These are phyloP conservation scores for Trifolium fragiferum DNA, from an alignment of 306 rosid species.

Conservation along the genomic window DNA sequence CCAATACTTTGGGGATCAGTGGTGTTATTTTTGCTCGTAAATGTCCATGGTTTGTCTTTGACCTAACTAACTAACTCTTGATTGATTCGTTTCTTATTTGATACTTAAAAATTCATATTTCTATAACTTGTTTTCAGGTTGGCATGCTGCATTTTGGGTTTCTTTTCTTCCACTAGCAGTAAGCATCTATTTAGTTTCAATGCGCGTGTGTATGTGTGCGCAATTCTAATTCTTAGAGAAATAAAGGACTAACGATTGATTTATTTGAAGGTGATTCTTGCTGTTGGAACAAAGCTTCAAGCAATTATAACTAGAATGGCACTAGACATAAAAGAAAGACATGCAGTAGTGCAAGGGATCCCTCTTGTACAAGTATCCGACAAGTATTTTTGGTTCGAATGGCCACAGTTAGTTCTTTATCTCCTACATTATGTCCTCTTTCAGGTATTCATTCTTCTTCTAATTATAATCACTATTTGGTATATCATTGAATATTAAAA, in stretches of 20 bases:
- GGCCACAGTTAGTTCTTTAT: constrained; percentile 79
- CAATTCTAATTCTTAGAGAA: background rate
- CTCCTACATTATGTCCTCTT: constrained; percentile 89
- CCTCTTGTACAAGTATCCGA: constrained; percentile 98
- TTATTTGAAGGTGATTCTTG: constrained; percentile 71
- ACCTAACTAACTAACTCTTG: background rate
- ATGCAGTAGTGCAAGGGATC: constrained; percentile 95
- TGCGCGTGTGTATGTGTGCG: background rate
- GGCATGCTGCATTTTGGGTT: constrained; percentile 70
- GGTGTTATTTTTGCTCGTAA: constrained; percentile 81
- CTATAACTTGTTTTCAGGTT: constrained; percentile 58
- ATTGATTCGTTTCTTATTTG: background rate
- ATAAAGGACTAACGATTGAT: constrained; percentile 31
- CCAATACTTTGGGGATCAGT: constrained; percentile 88
- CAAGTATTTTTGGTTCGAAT: constrained; percentile 81
- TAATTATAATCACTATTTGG: background rate
- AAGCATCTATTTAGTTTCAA: constrained; percentile 36
- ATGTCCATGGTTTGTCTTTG: constrained; percentile 75
- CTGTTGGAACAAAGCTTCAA: constrained; percentile 95
- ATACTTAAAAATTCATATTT: constrained; percentile 28
- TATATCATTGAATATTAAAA: constrained; percentile 21
- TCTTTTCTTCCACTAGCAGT: constrained; percentile 80
- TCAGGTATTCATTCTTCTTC: constrained; percentile 56
- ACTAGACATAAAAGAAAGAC: constrained; percentile 83
- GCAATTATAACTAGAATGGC: constrained; percentile 90